phyloP scores from a whole-genome alignment of 768 basidiomycete species.

The Multifurca ochricompacta region DNA sequence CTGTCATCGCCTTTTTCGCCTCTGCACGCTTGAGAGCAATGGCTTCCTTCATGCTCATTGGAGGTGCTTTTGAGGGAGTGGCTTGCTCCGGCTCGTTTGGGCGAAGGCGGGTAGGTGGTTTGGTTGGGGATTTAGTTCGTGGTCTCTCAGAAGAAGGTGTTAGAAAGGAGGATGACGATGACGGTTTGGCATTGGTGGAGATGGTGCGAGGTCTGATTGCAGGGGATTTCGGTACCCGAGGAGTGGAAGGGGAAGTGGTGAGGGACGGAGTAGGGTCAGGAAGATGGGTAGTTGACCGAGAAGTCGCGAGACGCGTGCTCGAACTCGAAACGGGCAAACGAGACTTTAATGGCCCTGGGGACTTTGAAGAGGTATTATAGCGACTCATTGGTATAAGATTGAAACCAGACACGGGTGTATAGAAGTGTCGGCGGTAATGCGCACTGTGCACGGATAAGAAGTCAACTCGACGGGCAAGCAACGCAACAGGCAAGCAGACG shows the following conservation, averaged over 20 bases:
- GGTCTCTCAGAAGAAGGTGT: not conserved
- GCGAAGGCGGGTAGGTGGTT: not conserved
- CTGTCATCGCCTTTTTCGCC: constrained; percentile 49
- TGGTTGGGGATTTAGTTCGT: not conserved
- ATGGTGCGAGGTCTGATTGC: not conserved
- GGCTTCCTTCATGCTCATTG: constrained; percentile 60
- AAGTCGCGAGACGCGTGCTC: not conserved
- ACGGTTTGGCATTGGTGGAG: not conserved
- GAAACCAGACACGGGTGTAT: not conserved
- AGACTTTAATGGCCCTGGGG: constrained; percentile 6
- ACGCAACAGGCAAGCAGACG: too few relatives aligned
- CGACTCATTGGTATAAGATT: not conserved
- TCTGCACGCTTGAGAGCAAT: constrained; percentile 76
- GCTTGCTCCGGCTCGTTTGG: constrained; percentile 5
- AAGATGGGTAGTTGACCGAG: not conserved
- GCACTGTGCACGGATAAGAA: too few relatives aligned
- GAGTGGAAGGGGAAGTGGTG: not conserved
- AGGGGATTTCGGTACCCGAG: constrained; percentile 4
- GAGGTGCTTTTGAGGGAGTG: constrained; percentile 28
- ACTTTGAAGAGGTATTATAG: not conserved
- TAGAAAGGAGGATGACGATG: not conserved
- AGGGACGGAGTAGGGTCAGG: not conserved
- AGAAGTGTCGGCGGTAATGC: too few relatives aligned
- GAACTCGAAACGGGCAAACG: constrained; percentile 2
- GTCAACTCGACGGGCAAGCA: too few relatives aligned